Percentiles rank a stretch among this genome's conserved stretches.
phyloP scores from a whole-genome alignment of 2,329 filamentous ascomycete species.

The Neopestalotiopsis sp. region DNA sequence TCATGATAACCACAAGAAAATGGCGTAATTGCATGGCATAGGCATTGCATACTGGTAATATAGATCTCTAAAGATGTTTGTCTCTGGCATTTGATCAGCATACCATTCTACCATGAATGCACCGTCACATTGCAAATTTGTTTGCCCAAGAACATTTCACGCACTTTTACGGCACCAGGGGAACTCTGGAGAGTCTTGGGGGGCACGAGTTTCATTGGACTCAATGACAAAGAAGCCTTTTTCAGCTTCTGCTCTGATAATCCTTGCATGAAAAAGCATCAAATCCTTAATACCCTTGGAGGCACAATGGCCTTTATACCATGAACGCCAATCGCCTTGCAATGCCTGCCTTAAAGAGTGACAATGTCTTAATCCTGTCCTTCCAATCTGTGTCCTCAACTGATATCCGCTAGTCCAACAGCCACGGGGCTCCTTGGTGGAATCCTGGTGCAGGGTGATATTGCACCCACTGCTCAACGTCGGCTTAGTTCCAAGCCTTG shows the following conservation, averaged over 20 bases:
- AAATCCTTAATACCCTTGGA: not conserved
- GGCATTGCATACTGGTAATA: not conserved
- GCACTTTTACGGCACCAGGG: too few relatives aligned
- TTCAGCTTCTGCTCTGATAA: not conserved
- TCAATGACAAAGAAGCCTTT: not conserved
- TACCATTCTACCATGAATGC: too few relatives aligned
- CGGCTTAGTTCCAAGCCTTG: slow-evolving; percentile 52
- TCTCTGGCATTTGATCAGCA: not conserved
- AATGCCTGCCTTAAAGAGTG: slow-evolving; percentile 4
- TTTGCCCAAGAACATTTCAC: too few relatives aligned
- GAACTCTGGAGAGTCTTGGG: too few relatives aligned
- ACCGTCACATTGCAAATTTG: too few relatives aligned
- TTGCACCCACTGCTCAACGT: not conserved
- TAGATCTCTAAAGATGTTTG: not conserved
- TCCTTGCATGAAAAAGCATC: not conserved
- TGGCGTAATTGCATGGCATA: not conserved
- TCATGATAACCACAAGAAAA: not conserved
- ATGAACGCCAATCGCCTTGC: slow-evolving; percentile 6
- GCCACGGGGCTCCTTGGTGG: too few relatives aligned
- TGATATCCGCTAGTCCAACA: not conserved
- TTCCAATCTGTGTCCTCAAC: not conserved
- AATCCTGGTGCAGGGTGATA: too few relatives aligned
- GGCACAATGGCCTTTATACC: not conserved
- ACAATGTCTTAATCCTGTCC: not conserved
- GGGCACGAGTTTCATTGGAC: not conserved